Conservation (phyloP, 1,284 basidiomycete species). For the Cerioporus squamosus region DNA sequence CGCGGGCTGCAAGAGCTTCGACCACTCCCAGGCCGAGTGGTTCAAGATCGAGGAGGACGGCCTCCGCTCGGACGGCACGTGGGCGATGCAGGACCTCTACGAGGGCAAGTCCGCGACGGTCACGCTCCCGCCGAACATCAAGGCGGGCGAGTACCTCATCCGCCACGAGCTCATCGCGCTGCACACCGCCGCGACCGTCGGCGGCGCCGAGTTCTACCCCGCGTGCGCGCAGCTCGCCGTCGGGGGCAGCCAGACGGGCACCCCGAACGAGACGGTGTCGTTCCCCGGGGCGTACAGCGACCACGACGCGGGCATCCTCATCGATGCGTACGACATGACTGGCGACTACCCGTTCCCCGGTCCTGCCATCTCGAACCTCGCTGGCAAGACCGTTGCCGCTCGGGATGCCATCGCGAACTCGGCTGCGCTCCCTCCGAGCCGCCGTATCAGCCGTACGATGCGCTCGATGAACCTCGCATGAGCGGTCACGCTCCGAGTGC, state of each 20-base stretch:
- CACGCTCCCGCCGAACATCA: slow-evolving; percentile 57
- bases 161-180: slow-evolving; percentile 70
- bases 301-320: slow-evolving; percentile 61
- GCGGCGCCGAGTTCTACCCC: slow-evolving; percentile 75
- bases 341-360: slow-evolving; percentile 43
- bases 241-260: slow-evolving; percentile 51
- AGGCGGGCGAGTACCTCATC: slow-evolving; percentile 67
- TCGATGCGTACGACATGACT: slow-evolving; percentile 34
- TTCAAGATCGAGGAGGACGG: slow-evolving; percentile 64
- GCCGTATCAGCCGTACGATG: too few relatives aligned
- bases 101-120: slow-evolving; percentile 43
- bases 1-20: slow-evolving; percentile 59
- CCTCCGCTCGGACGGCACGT: slow-evolving; percentile 36
- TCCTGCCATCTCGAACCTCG: slow-evolving; percentile 36
- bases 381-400: neutral
- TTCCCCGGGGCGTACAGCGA: slow-evolving; percentile 71
- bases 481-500: too few relatives aligned
- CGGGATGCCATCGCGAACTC: neutral
- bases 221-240: slow-evolving; percentile 65
- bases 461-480: too few relatives aligned
- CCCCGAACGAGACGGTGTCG: slow-evolving; percentile 48
- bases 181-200: slow-evolving; percentile 51
- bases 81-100: slow-evolving; percentile 43
- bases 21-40: slow-evolving; percentile 61
- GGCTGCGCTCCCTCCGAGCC: too few relatives aligned